Evolutionary conservation across 2,329 filamentous ascomycete species (phyloP).

Genomic region (Trichoderma oligosporum): DNA sequence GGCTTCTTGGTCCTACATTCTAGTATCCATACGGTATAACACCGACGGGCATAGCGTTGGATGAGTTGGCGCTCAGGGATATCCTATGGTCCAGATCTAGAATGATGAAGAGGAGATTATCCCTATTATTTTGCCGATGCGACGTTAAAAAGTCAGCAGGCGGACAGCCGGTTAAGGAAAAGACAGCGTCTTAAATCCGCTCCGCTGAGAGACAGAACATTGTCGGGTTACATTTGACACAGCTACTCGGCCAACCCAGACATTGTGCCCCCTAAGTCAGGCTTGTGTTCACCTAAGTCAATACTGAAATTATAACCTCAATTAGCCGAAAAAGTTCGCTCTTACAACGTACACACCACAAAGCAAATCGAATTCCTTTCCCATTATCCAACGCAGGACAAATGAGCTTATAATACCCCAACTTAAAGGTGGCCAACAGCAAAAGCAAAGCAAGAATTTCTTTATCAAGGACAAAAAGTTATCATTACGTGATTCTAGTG

Average conservation of each 20-base stretch:
- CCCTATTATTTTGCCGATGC: no score
- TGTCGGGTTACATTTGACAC: not conserved
- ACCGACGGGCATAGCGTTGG: not conserved
- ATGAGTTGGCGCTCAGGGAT: not conserved
- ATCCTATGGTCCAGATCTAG: not conserved
- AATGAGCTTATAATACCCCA: no score
- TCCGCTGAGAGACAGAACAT: not conserved
- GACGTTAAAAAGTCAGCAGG: not conserved
- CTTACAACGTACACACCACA: no score
- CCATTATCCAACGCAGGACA: not conserved
- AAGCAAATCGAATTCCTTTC: not conserved
- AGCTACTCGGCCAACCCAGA: not conserved
- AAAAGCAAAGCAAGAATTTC: no score
- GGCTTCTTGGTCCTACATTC: conserved; percentile 3
- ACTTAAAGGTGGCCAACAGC: no score
- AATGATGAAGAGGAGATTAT: not conserved
- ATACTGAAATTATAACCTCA: not conserved
- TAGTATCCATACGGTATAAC: no score
- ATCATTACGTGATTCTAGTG: no score
- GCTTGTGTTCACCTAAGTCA: not conserved
- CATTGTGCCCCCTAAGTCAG: not conserved
- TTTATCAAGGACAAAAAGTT: no score
- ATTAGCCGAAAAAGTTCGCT: not conserved
- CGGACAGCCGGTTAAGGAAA: not conserved
- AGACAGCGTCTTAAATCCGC: not conserved